Base-by-base conservation (phyloP, 2,329 filamentous ascomycete genomes). In the Lachnellula hyalina region DNA sequence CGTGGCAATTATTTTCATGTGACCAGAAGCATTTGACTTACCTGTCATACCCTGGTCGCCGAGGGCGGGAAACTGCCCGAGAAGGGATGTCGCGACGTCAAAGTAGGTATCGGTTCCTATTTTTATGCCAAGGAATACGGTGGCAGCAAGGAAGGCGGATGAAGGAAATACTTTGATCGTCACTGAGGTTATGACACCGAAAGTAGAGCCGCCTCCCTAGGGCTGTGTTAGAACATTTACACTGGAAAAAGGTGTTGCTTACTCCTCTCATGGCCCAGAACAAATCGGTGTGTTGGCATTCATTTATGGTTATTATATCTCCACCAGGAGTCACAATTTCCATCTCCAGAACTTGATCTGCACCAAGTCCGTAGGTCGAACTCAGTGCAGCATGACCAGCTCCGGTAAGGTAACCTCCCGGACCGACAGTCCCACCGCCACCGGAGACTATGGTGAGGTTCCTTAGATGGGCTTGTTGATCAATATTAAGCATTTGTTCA, bases 191-290 rank as follows among this genome's bases (percentile, higher is more conserved):
- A 86, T 74, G 2, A 86, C 73, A 0, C 80, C 83, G 63, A 83
- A 87, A 0, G 81, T 85, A 19, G 77, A 79, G 2, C 80, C 81
- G 3, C 82, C 81, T 5, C 81, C 81, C 77, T 79, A 15, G 8
- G n/a, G 15, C n/a, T 14, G 9, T 21, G 12, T 55, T 14, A 52
- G 34, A 21, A 34, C n/a, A 49, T 36, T 35, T 12, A 9, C 4
- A 7, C 3, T 14, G 6, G 8, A 12, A 25, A 17, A 4, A 14
- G 19, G n/a, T 0, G n/a, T 7, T 5, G 72, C 75, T 68, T 68
- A 81, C 76, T 8, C 83, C 82, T 55, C 79, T 71, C 58, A 85
- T 72, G 0, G 84, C 84, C 84, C 83, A 87, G 66, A 84, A 86
- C 0, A 87, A 68, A 52, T 86, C 82, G 0, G 70, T 54, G 52